Conservation (phyloP, 331 rosid genomes). For the Erythrophleum ivorense region DNA sequence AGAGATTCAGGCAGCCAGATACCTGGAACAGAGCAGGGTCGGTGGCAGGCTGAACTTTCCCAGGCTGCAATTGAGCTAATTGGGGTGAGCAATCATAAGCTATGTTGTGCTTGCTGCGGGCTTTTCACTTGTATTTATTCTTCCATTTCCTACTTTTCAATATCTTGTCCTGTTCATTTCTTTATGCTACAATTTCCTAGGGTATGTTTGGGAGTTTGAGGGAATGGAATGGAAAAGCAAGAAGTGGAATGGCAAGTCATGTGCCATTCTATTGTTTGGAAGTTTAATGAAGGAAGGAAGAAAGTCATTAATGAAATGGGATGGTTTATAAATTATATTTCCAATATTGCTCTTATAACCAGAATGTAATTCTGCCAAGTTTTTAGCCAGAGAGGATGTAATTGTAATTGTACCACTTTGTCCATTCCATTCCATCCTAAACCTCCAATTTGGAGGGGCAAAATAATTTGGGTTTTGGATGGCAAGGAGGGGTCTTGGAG, state of each 20-base stretch:
- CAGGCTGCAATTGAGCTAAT: slow-evolving; percentile 98
- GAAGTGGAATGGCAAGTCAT: background rate
- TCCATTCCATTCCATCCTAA: background rate
- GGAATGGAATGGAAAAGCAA: background rate
- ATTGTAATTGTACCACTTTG: background rate
- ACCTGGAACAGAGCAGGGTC: slow-evolving; percentile 83
- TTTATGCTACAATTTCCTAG: background rate
- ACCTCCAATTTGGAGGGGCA: background rate
- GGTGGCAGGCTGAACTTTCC: slow-evolving; percentile 99
- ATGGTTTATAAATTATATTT: background rate
- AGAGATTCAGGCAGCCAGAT: slow-evolving; percentile 92
- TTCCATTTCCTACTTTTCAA: background rate
- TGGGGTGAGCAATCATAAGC: slow-evolving; percentile 64
- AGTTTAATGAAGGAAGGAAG: background rate
- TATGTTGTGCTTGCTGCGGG: slow-evolving; percentile 17
- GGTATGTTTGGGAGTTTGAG: background rate
- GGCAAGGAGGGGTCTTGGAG: background rate
- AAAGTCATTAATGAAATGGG: background rate
- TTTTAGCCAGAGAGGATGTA: background rate
- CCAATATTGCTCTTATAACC: background rate
- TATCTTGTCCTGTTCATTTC: background rate
- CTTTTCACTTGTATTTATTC: slow-evolving; percentile 23
- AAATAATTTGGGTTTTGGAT: background rate
- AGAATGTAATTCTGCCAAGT: background rate
- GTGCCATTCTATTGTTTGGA: background rate